Conservation (phyloP, 1,139 yeast genomes). For the Debaryomyces coudertii region DNA sequence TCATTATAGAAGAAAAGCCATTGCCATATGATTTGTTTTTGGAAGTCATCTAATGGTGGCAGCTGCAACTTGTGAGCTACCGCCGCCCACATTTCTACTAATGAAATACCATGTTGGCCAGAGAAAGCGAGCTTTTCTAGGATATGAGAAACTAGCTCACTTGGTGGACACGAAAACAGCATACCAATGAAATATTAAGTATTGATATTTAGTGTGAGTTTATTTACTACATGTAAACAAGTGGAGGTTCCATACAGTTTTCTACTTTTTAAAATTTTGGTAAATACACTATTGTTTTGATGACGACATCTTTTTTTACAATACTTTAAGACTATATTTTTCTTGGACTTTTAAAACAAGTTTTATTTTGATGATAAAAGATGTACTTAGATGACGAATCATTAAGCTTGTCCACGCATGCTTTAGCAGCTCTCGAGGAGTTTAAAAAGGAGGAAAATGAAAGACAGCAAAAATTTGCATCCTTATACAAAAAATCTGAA, state of each 20-base stretch:
- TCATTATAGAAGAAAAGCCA: conserved; percentile 38
- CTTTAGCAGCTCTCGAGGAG: conserved; percentile 77
- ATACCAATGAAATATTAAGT: conserved; percentile 9
- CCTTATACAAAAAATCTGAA: conserved; percentile 63
- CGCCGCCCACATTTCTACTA: conserved; percentile 36
- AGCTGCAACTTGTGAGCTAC: conserved; percentile 25
- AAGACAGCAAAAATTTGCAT: conserved; percentile 60
- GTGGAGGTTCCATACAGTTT: conserved; percentile 4
- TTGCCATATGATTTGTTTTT: conserved; percentile 43
- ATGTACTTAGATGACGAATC: conserved; percentile 49
- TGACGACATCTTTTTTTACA: conserved; percentile 8
- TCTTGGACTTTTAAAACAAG: background rate
- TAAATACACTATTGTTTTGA: background rate
- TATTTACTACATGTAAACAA: conserved; percentile 5
- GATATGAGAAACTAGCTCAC: conserved; percentile 31
- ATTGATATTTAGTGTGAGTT: background rate
- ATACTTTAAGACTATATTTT: background rate
- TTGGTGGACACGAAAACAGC: conserved; percentile 33
- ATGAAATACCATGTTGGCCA: conserved; percentile 36
- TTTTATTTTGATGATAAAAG: background rate
- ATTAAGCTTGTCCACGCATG: conserved; percentile 60
- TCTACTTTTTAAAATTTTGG: background rate
- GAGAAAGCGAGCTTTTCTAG: conserved; percentile 40
- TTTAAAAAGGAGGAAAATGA: conserved; percentile 68
- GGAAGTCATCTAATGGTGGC: conserved; percentile 33